phyloP scores from a whole-genome alignment of 345 rosid species.

The Xanthoceras sorbifolium region DNA sequence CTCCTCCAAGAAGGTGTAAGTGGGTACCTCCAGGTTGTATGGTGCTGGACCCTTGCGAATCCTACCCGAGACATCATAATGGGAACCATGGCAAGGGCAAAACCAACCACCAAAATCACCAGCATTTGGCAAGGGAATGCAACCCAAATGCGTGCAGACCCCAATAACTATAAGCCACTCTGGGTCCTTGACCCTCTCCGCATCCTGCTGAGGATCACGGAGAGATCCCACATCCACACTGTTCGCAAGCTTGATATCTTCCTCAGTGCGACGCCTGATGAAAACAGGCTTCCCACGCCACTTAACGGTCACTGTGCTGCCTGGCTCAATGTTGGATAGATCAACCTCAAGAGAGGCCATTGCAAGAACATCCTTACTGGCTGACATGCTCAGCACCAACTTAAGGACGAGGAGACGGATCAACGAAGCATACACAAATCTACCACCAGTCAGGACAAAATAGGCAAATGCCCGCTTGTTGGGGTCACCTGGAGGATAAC shows the following conservation, averaged over 20 bases:
- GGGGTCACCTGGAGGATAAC: constrained; percentile 91
- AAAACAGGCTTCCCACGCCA: constrained; percentile 99
- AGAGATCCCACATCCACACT: constrained; percentile 77
- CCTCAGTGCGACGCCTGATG: constrained; percentile 90
- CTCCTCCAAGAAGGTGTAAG: constrained; percentile 83
- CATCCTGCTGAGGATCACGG: constrained; percentile 84
- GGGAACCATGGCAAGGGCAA: constrained; percentile 97
- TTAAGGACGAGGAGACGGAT: constrained; percentile 82
- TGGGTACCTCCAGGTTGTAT: constrained; percentile 87
- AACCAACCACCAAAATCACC: constrained; percentile 99
- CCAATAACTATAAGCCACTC: constrained; percentile 91
- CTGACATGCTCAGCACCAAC: constrained; percentile 91
- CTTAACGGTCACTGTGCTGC: constrained; percentile 87
- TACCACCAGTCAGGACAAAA: constrained; percentile 85
- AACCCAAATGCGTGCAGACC: constrained; percentile 96
- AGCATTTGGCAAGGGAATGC: constrained; percentile 97
- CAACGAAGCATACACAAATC: constrained; percentile 84
- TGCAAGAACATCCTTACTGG: constrained; percentile 95
- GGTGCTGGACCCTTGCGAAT: constrained; percentile 97
- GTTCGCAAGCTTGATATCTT: constrained; percentile 83
- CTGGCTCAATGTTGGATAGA: constrained; percentile 83
- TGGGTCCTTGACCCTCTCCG: constrained; percentile 79
- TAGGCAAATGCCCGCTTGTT: constrained; percentile 98
- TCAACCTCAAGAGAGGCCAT: constrained; percentile 94
- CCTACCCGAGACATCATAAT: constrained; percentile 91